A percentile compares a stretch with the other conserved stretches of the same genome.
Conservation (phyloP, 257 asterid genomes). For the Rhazya stricta region DNA sequence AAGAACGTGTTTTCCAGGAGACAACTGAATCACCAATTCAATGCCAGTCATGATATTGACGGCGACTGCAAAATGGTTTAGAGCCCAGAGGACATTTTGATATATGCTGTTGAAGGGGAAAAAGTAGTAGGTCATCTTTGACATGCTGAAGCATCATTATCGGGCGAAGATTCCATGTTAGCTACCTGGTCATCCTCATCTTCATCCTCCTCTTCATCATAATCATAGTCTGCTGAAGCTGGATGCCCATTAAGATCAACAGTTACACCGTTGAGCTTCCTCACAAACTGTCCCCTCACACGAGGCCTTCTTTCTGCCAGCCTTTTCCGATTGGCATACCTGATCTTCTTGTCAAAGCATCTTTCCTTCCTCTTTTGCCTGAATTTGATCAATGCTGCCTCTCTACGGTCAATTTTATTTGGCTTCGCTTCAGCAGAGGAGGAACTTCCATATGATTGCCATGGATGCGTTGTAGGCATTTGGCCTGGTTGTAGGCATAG, state of each 20-base stretch:
- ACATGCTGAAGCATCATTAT: slow-evolving; percentile 35
- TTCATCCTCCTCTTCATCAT: slow-evolving; percentile 34
- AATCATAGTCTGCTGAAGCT: slow-evolving; percentile 58
- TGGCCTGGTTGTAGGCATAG: slow-evolving; percentile 72
- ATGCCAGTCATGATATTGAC: background rate
- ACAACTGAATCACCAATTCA: background rate
- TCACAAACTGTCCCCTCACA: slow-evolving; percentile 84
- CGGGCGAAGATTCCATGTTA: slow-evolving; percentile 30
- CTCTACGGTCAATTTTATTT: slow-evolving; percentile 63
- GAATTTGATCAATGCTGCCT: slow-evolving; percentile 89
- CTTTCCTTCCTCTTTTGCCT: slow-evolving; percentile 89
- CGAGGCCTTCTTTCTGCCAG: slow-evolving; percentile 98
- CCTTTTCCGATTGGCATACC: slow-evolving; percentile 80
- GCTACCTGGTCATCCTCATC: slow-evolving; percentile 29
- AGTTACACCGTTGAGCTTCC: slow-evolving; percentile 65
- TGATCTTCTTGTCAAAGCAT: slow-evolving; percentile 87
- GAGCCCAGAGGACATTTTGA: background rate
- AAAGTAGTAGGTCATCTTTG: slow-evolving; percentile 17
- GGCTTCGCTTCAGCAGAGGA: slow-evolving; percentile 37
- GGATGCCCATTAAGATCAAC: slow-evolving; percentile 91
- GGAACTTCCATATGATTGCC: slow-evolving; percentile 50
- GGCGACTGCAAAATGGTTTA: background rate
- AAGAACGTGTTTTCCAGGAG: background rate
- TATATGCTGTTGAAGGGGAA: background rate
- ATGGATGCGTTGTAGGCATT: slow-evolving; percentile 52